Base-by-base conservation (phyloP, 768 basidiomycete genomes). In the Mycena rosella region DNA sequence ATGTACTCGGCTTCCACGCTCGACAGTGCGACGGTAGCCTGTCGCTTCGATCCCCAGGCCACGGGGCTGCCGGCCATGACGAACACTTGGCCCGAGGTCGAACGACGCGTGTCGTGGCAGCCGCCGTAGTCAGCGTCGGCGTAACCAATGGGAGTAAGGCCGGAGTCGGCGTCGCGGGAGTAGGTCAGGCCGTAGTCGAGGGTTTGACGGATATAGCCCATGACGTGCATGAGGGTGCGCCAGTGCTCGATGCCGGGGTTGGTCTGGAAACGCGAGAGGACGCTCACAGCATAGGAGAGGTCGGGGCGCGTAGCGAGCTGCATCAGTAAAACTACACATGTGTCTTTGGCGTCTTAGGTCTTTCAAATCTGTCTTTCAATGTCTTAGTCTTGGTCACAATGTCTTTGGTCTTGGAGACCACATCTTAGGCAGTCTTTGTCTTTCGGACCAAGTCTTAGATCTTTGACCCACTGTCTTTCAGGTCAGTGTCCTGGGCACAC, bases 61-160 rank as follows among this genome's bases (percentile, higher is more conserved):
- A 78, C 73, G 5, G 72, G 52, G 5, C 69, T 69, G 20, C 74
- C 73, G n/a, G 65, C 72, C 26, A 75, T 40, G 40, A 72, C 63
- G 53, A 71, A 74, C 13, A 75, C 60, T 45, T 73, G 74, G 15
- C 75, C 77, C 5, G 70, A 73, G 1, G 70, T 73, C 11, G 77
- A 77, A 13, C 68, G 34, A 29, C 74, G 60, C 24, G 63, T 68
- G 48, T 75, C 72, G 11, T 60, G n/a, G 51, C 74, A 67, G 3
- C 65, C 68, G 5, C 65, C 76, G 62, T 72, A 78, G 60, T 79
- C 75, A 2, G 77, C 73, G 65, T 78, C 75, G 0, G 51, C 24
- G 18, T 49, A 60, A 1, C 47, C 59, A 22, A 49, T 5, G 15
- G 59, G 59, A n/a, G 22, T 48, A 8, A 59, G 17, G 36, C n/a